Conservation (phyloP, 2,329 filamentous ascomycete genomes). For the Penicillium sp. region DNA sequence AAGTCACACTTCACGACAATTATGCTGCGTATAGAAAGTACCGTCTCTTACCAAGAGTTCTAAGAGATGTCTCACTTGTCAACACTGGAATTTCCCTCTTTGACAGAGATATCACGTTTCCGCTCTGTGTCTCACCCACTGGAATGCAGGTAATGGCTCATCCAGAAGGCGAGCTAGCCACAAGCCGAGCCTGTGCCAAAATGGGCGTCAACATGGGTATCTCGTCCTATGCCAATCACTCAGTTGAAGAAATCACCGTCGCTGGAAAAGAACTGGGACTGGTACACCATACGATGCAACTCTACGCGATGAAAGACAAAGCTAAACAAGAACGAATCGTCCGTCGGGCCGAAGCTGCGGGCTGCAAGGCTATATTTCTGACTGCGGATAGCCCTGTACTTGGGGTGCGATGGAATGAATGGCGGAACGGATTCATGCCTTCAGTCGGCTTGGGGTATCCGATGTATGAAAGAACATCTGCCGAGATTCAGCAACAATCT, state of each 20-base stretch:
- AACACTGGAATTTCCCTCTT: conserved; percentile 45
- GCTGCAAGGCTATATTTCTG: conserved; percentile 51
- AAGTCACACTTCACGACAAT: conserved; percentile 49
- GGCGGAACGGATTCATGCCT: conserved; percentile 50
- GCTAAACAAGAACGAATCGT: conserved; percentile 27
- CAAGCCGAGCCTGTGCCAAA: conserved; percentile 46
- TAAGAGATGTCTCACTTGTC: conserved; percentile 44
- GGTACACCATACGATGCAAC: conserved; percentile 25
- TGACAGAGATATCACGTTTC: conserved; percentile 44
- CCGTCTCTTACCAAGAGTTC: conserved; percentile 46
- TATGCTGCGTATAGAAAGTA: conserved; percentile 51
- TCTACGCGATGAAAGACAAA: conserved; percentile 26
- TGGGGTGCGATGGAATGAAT: conserved; percentile 53
- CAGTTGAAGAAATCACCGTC: conserved; percentile 47
- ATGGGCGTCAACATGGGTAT: conserved; percentile 48
- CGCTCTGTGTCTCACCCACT: conserved; percentile 53
- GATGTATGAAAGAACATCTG: conserved; percentile 30
- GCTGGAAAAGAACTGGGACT: conserved; percentile 22
- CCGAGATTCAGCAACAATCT: conserved; percentile 20
- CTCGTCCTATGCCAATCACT: conserved; percentile 47
- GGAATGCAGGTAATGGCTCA: conserved; percentile 55
- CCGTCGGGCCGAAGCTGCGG: conserved; percentile 30
- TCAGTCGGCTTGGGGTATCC: conserved; percentile 44
- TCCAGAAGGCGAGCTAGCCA: conserved; percentile 52
- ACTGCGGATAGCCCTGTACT: conserved; percentile 56